Conservation (phyloP, 2,329 filamentous ascomycete species). For the Botrytis cinerea region DNA sequence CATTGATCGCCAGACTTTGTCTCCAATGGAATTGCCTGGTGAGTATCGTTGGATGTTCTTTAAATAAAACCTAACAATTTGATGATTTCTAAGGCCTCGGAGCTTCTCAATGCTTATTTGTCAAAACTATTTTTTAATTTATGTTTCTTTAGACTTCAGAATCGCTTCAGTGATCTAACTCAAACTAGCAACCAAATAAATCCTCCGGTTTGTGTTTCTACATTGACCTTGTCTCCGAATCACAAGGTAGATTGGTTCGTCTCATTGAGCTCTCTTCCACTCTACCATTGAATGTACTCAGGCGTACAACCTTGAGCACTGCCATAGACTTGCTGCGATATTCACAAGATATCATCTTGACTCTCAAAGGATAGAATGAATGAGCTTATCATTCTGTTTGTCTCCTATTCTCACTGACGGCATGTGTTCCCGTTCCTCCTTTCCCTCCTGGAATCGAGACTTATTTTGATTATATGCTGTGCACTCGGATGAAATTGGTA, state of each 20-base stretch:
- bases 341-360: not conserved
- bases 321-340: not conserved
- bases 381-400: not conserved
- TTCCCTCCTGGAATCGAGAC: too few relatives aligned
- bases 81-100: not conserved
- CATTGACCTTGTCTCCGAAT: not conserved
- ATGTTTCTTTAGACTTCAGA: not conserved
- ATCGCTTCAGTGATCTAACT: not conserved
- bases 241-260: not conserved
- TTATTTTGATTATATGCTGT: not conserved
- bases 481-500: rapidly evolving
- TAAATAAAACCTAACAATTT: not conserved
- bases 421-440: not conserved
- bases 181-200: not conserved
- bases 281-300: not conserved
- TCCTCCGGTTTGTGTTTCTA: not conserved
- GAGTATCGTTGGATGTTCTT: not conserved
- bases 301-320: too few relatives aligned
- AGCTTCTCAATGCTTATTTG: not conserved
- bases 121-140: not conserved
- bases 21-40: not conserved
- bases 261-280: rapidly evolving
- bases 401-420: not conserved
- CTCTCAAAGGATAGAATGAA: not conserved
- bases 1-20: not conserved